Evolutionary conservation across 495 filamentous ascomycete species (phyloP).

Genomic region (Rhizodiscina lignyota): DNA sequence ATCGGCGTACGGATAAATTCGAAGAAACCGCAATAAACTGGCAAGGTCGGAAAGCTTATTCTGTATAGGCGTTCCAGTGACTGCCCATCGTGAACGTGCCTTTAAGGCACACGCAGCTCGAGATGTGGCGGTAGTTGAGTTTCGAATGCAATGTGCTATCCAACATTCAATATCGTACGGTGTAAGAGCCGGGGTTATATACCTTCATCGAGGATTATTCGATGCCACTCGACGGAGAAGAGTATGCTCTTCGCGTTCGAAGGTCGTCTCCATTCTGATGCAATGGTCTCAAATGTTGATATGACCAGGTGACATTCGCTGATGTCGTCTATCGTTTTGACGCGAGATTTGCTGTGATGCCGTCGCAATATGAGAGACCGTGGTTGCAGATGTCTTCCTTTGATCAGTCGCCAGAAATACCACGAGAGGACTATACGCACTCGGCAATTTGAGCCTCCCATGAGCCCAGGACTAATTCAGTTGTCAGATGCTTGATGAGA

Average conservation of each 20-base stretch:
- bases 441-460: too few relatives aligned
- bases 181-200: too few relatives aligned
- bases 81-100: neutral
- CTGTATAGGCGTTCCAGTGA: neutral
- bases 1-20: neutral
- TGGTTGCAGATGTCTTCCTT: too few relatives aligned
- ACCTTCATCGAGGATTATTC: conserved; percentile 1
- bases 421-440: too few relatives aligned
- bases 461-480: too few relatives aligned
- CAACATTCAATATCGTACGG: too few relatives aligned
- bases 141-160: conserved; percentile 4
- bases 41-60: neutral
- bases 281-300: conserved; percentile 1
- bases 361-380: too few relatives aligned
- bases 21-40: neutral
- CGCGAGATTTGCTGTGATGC: too few relatives aligned
- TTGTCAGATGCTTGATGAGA: too few relatives aligned
- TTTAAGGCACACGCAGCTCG: conserved; percentile 2
- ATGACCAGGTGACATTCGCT: conserved; percentile 1
- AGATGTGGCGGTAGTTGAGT: neutral
- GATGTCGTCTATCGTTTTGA: too few relatives aligned
- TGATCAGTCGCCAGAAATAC: too few relatives aligned
- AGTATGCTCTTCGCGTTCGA: neutral
- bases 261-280: neutral
- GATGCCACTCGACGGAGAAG: neutral